Conservation (phyloP, 345 rosid species). For the Streptanthus diversifolius region DNA sequence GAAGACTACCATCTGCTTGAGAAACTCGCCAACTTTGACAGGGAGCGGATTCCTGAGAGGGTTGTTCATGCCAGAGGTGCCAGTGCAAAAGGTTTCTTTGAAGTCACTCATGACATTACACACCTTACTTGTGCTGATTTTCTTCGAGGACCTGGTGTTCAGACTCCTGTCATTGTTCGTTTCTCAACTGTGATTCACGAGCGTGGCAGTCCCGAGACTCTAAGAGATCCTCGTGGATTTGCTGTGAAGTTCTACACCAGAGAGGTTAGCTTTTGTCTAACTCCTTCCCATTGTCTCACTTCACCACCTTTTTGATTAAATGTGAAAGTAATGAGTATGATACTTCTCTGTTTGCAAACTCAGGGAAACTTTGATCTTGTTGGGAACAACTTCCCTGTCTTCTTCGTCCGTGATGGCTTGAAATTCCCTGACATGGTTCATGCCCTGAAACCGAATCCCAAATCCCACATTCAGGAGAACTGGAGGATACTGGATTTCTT, state of each 20-base stretch:
- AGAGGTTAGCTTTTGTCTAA: constrained; percentile 53
- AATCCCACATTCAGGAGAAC: constrained; percentile 89
- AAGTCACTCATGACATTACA: constrained; percentile 89
- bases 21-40: constrained; percentile 86
- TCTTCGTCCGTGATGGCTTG: constrained; percentile 93
- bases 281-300: not conserved
- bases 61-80: constrained; percentile 99
- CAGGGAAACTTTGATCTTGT: constrained; percentile 99
- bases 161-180: constrained; percentile 93
- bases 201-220: constrained; percentile 98
- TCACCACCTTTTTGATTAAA: not conserved
- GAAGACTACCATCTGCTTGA: constrained; percentile 97
- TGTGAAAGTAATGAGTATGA: not conserved
- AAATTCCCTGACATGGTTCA: constrained; percentile 96
- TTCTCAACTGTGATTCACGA: constrained; percentile 98
- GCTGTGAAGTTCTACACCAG: constrained; percentile 97
- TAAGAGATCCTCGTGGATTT: constrained; percentile 94
- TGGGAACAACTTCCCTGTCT: constrained; percentile 97
- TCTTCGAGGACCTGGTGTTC: constrained; percentile 86
- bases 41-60: constrained; percentile 96
- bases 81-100: constrained; percentile 98
- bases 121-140: constrained; percentile 84
- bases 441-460: constrained; percentile 94
- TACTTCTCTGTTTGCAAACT: constrained; percentile 5
- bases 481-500: constrained; percentile 95